A percentile compares a stretch with the other conserved stretches of the same genome.
These are phyloP conservation scores for Telopea speciosissima DNA, from an alignment of 177 flowering plant species.

Conservation along the genomic window DNA sequence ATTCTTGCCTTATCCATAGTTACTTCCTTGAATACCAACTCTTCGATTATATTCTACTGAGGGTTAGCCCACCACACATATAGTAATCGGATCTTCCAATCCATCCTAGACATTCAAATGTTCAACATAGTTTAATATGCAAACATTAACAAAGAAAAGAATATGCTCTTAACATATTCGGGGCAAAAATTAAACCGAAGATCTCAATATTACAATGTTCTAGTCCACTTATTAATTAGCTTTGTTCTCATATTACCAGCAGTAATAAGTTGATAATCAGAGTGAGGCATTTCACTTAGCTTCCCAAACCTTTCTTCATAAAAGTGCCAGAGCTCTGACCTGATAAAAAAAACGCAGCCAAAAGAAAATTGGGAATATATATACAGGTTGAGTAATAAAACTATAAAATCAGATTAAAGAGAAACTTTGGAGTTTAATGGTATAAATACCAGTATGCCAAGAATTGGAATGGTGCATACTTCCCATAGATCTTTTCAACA, in stretches of 20 bases:
- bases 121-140: too few species aligned
- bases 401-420: not conserved
- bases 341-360: conserved; percentile 14
- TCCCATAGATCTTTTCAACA: conserved; percentile 39
- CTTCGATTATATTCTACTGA: too few species aligned
- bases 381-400: not conserved
- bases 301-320: conserved; percentile 50
- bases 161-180: too few species aligned
- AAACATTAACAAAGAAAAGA: too few species aligned
- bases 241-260: conserved; percentile 37
- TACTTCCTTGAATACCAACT: too few species aligned
- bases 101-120: too few species aligned
- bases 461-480: conserved; percentile 49
- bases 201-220: not conserved
- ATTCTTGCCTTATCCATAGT: too few species aligned
- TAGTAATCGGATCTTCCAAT: too few species aligned
- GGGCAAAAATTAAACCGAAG: not conserved
- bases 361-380: not conserved
- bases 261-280: conserved; percentile 36
- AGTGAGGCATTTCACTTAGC: conserved; percentile 34
- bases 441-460: conserved; percentile 49
- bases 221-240: not conserved
- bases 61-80: too few species aligned
- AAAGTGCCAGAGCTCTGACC: conserved; percentile 54
- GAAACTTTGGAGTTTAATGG: not conserved